Base-by-base conservation (phyloP, 257 asterid species). In the Apocynum venetum region DNA sequence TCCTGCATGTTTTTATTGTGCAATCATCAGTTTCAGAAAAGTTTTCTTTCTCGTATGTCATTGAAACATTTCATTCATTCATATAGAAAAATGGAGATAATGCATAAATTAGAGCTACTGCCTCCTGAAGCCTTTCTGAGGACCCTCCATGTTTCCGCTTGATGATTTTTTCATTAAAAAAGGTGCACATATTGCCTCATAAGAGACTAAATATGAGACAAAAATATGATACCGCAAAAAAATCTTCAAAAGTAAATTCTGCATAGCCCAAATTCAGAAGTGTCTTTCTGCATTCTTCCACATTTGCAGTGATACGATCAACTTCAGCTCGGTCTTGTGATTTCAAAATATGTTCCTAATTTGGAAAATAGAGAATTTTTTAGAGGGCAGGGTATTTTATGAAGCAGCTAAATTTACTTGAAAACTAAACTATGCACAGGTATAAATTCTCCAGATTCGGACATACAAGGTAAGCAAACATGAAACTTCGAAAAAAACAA, bases 211-310 rank as follows among this genome's bases (percentile, higher is more conserved):
- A 73, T 48, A 75, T 14, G 73, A 60, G 79, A 77, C 64, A 56
- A 31, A 64, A 65, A 60, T 14, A 57, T 53, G 56, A 71, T 88
- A 96, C 98, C 93, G 88, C 67, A 74, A 96, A 93, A 81, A 90
- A 96, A 85, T 96, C 99, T 87, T 96, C 99, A 82, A 91, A 96
- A 46, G 99, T 96, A 81, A 96, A 92, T 84, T 96, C 99, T 71
- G 91, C 89, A 76, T 91, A 88, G 82, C 99, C 98, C 90, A 96
- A 90, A 82, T 86, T 85, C 80, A 83, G 93, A 73, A 96, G 99
- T 70, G 97, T 90, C 86, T 83, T 90, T 82, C 90, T 86, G 91
- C 97, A 93, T 83, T 90, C 83, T 80, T 91, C 97, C 83, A 96
- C 92, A 71, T 82, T 88, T 60, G 78, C 81, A 77, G 74, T 88